Evolutionary conservation across 441 rosid species (phyloP).

Genomic region (Pelargonium australe): DNA sequence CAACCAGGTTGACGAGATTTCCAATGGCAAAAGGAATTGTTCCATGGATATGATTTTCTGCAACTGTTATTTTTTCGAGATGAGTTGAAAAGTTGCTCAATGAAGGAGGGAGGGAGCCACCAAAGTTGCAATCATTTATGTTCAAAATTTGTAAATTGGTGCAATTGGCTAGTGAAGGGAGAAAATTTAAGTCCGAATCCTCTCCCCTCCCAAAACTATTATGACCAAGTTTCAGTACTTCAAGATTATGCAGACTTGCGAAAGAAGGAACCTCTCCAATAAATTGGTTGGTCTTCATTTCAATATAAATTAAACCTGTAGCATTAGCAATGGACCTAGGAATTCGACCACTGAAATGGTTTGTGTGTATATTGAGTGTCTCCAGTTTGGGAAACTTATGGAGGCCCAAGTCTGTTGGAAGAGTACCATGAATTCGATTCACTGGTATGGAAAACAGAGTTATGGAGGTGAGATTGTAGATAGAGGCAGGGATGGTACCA

Average conservation of each 20-base stretch:
- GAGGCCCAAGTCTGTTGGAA: constrained; percentile 19
- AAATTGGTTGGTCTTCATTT: not conserved
- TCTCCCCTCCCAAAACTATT: constrained; percentile 21
- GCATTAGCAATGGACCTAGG: constrained; percentile 25
- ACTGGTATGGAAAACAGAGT: not conserved
- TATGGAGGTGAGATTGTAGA: constrained; percentile 24
- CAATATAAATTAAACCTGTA: not conserved
- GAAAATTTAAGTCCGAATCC: constrained; percentile 16
- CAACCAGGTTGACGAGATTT: constrained; percentile 7
- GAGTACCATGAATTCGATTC: constrained; percentile 20
- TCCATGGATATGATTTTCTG: constrained; percentile 10
- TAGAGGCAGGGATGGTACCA: constrained; percentile 25
- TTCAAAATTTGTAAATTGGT: not conserved
- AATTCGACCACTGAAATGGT: constrained; percentile 18
- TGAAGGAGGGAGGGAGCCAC: constrained; percentile 21
- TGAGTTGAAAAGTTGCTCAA: constrained; percentile 19
- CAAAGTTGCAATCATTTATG: not conserved
- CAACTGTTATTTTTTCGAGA: not conserved
- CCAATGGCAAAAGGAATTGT: constrained; percentile 8
- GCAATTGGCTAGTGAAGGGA: constrained; percentile 21
- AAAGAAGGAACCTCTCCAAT: constrained; percentile 15
- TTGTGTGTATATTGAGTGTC: rapidly evolving
- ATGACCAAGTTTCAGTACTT: rapidly evolving
- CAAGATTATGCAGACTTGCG: not conserved
- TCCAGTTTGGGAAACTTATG: constrained; percentile 12